phyloP scores from a whole-genome alignment of 2,329 filamentous ascomycete genomes.

The Fusarium fujikuroi region DNA sequence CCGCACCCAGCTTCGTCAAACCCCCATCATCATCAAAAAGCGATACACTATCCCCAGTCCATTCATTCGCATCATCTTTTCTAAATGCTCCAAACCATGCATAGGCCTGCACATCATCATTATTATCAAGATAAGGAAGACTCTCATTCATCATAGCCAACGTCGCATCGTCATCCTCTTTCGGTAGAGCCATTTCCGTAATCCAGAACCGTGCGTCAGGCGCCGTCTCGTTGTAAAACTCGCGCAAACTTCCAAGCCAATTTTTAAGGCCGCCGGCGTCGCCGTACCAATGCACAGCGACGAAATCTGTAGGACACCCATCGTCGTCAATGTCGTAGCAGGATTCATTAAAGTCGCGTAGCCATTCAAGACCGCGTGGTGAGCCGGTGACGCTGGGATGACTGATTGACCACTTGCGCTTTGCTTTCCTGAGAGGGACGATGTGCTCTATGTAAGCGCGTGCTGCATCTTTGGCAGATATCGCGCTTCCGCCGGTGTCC shows the following conservation, averaged over 20 bases:
- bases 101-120: slow-evolving; percentile 51
- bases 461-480: slow-evolving; percentile 53
- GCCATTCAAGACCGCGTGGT: slow-evolving; percentile 51
- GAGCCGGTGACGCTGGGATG: slow-evolving; percentile 57
- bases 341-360: slow-evolving; percentile 53
- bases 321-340: slow-evolving; percentile 52
- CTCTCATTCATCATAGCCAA: slow-evolving; percentile 55
- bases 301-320: slow-evolving; percentile 55
- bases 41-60: slow-evolving; percentile 53
- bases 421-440: slow-evolving; percentile 46
- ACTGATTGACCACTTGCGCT: slow-evolving; percentile 52
- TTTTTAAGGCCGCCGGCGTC: slow-evolving; percentile 49
- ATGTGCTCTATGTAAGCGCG: slow-evolving; percentile 52
- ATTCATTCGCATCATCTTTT: slow-evolving; percentile 51
- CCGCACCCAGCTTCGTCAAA: slow-evolving; percentile 52
- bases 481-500: slow-evolving; percentile 52
- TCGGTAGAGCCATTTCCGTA: slow-evolving; percentile 54
- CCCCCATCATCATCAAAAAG: slow-evolving; percentile 52
- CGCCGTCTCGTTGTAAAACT: slow-evolving; percentile 49
- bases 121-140: slow-evolving; percentile 49
- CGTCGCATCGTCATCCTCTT: slow-evolving; percentile 49
- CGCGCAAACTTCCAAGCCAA: slow-evolving; percentile 50
- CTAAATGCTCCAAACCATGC: slow-evolving; percentile 57
- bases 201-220: slow-evolving; percentile 49
- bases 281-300: slow-evolving; percentile 56